Base-by-base conservation (phyloP, 1,284 basidiomycete genomes). In the Coriolopsis trogii region DNA sequence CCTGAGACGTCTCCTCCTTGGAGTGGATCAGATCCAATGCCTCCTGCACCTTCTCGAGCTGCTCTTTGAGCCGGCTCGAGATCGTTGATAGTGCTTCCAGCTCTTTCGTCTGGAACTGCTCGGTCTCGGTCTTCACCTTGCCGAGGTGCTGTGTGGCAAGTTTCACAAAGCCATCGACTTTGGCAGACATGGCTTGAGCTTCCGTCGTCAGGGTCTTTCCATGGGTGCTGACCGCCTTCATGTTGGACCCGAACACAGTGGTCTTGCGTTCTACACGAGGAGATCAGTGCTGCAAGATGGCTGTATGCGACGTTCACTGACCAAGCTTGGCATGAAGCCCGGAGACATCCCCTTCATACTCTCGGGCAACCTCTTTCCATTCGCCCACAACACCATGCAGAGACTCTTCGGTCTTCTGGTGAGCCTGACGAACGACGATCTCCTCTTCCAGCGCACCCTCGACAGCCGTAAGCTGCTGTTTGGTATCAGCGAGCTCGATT, bases 271-370 rank as follows among this genome's bases (percentile, higher is more conserved):
- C 93, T 93, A 62, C 29, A 46, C 25, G 44, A 29, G 16, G 10
- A 67, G 37, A 67, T 54, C 23, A 39, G 46, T 31, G 29, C 29
- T 23, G 41, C 18, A 45, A 39, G 7, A 29, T 13, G 38, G 48
- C 34, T 29, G 9, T 39, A 51, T n/a, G 21, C 3, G 9, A 5
- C 4, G n/a, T 20, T 4, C 4, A 39, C 83, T 61, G 63, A 93
- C 91, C 86, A 34, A 97, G 79, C 73, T 97, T 97, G 46, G 85
- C 84, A 59, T 93, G 93, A 10, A 97, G 71, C 0, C 83, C 82
- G 5, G 75, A 77, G 16, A 95, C 76, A 65, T 97, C 92, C 10
- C 73, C 75, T 18, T 91, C 74, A 59, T 86, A 88, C 58, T 93
- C 82, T 18, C 78, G 71, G 0, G 85, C 84, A 10, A 87, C 80